Evolutionary conservation across 495 filamentous ascomycete species (phyloP).

Genomic region (Oleoguttula mirabilis): DNA sequence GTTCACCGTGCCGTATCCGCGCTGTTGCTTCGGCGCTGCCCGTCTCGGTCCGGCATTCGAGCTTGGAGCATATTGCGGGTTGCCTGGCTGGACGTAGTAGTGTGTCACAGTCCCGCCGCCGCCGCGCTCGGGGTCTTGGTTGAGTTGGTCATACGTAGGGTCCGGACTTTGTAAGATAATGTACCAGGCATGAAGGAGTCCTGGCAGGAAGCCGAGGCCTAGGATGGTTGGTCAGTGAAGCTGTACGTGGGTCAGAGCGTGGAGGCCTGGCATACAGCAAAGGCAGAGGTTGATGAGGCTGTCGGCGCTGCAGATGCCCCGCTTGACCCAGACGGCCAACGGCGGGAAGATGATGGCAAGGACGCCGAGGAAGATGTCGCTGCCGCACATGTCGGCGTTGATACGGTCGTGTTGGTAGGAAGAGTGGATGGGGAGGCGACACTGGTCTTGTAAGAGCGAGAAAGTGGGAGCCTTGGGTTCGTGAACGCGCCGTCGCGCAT

Average conservation of each 20-base stretch:
- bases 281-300: conserved; percentile 91
- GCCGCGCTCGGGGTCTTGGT: conserved; percentile 40
- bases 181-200: conserved; percentile 93
- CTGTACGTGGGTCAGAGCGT: conserved; percentile 88
- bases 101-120: conserved; percentile 35
- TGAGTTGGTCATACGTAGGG: conserved; percentile 49
- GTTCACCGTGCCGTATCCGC: conserved; percentile 27
- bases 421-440: no score
- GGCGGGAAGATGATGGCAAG: conserved; percentile 91
- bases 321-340: conserved; percentile 79
- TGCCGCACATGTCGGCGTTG: conserved; percentile 61
- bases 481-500: no score
- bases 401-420: no score
- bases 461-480: no score
- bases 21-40: conserved; percentile 1
- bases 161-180: conserved; percentile 90
- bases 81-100: conserved; percentile 35
- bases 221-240: conserved; percentile 42
- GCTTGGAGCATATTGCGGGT: conserved; percentile 7
- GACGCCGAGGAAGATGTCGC: conserved; percentile 77
- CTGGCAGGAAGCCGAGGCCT: conserved; percentile 74
- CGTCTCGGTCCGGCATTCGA: not conserved
- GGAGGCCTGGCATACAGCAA: conserved; percentile 53
- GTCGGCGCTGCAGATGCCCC: conserved; percentile 86
- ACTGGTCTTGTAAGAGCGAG: no score